Evolutionary conservation across 2,329 filamentous ascomycete genomes (phyloP), one percentile per base, ranked within the genome.

Genomic region (Exophiala phaeomuriformis): DNA sequence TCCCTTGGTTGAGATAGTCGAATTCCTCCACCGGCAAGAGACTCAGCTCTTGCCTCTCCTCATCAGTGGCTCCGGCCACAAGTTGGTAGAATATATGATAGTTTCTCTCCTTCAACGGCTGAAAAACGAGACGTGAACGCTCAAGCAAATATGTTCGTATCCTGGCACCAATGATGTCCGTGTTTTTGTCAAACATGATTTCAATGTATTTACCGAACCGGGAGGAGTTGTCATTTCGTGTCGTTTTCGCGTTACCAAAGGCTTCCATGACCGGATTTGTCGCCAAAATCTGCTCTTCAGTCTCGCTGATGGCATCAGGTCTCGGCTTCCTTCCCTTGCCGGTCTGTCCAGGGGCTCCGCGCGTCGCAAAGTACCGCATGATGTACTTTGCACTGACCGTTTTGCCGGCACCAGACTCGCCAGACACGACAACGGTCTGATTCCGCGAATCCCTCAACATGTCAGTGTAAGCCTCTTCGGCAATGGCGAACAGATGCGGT

Each of bases 251-350:
- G 75, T 98, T 98, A 69, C 93, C 93, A 68, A 98, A 98, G 33
- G 93, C 91, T 81, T 98, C 93, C 93, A 98, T 98, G 69, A 98
- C 95, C 37, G 93, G 93, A 70, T 98, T 98, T 50, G 93, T 98
- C 31, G 93, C 93, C 63, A 98, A 76, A 67, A 98, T 98, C 70
- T 95, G 90, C 75, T 98, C 91, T 73, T 98, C 93, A 1, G 93
- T 98, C 76, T 96, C 88, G 70, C 90, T 97, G 85, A 97, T 97
- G 60, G 84, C 69, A 65, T 84, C 82, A 37, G 75, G 74, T 64
- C 83, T 76, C 57, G 88, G 88, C 72, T 88, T 93, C 51, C 78
- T 78, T 64, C 87, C 84, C 60, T 83, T 85, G 46, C 86, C 85
- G 10, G 89, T 85, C 68, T 90, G 88, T 65, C 94, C 89, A 52